A percentile compares a stretch with the other conserved stretches of the same genome.
phyloP scores from a whole-genome alignment of 169 alveolate species.

The Plasmodium billcollinsi region DNA sequence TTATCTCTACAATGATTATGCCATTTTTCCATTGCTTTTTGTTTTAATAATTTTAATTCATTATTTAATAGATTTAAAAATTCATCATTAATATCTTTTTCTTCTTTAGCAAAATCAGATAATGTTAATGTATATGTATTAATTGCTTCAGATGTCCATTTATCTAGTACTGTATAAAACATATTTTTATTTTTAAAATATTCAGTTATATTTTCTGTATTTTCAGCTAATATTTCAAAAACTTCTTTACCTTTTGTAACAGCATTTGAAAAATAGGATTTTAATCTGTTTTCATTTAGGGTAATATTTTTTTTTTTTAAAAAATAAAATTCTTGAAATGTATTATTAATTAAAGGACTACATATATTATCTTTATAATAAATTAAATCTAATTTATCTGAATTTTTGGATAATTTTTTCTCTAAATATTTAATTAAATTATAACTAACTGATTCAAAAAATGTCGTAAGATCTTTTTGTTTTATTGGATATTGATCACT shows the following conservation, averaged over 20 bases:
- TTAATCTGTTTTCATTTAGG: constrained; percentile 58
- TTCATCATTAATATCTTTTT: constrained; percentile 64
- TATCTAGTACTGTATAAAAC: constrained; percentile 60
- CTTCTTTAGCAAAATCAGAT: constrained; percentile 74
- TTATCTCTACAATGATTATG: constrained; percentile 75
- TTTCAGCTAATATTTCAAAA: constrained; percentile 69
- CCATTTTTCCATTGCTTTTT: constrained; percentile 75
- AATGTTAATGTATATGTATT: constrained; percentile 50
- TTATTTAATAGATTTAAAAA: constrained; percentile 47
- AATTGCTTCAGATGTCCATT: constrained; percentile 74
- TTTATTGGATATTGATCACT: constrained; percentile 77
- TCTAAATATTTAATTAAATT: constrained; percentile 73
- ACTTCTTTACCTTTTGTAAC: constrained; percentile 73
- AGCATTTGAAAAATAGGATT: constrained; percentile 56
- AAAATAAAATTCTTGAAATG: constrained; percentile 75
- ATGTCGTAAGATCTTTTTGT: constrained; percentile 53
- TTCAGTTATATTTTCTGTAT: constrained; percentile 72
- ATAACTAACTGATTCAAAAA: constrained; percentile 77
- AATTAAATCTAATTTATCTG: constrained; percentile 62
- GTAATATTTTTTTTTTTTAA: constrained; percentile 70
- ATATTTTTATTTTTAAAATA: constrained; percentile 73
- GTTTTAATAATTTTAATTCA: constrained; percentile 47
- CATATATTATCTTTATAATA: constrained; percentile 74
- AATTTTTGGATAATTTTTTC: constrained; percentile 69
- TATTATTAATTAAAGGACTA: constrained; percentile 68